Evolutionary conservation across 1,284 basidiomycete species (phyloP).

Genomic region (Boletellus deceptivus): DNA sequence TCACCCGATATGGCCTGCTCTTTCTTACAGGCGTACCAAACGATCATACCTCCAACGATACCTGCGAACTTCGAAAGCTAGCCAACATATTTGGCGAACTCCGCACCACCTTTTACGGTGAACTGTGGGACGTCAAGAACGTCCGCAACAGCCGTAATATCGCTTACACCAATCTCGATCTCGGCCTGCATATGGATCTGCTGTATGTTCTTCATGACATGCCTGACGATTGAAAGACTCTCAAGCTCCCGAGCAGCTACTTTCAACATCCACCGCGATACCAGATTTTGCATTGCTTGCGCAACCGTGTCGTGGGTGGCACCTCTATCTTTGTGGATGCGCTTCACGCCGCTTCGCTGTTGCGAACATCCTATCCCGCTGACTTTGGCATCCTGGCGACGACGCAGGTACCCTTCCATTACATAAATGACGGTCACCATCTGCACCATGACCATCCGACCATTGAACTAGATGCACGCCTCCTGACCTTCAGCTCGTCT

Average conservation of each 20-base stretch:
- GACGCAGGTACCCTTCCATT: slow-evolving; percentile 82
- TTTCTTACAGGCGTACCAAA: slow-evolving; percentile 62
- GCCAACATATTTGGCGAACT: slow-evolving; percentile 73
- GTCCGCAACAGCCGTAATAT: slow-evolving; percentile 81
- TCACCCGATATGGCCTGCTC: slow-evolving; percentile 53
- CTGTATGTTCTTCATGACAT: slow-evolving; percentile 49
- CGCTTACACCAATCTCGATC: slow-evolving; percentile 89
- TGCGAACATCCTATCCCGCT: slow-evolving; percentile 51
- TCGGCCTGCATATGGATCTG: slow-evolving; percentile 93
- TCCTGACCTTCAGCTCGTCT: slow-evolving; percentile 9
- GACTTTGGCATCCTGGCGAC: slow-evolving; percentile 61
- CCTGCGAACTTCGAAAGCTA: slow-evolving; percentile 66
- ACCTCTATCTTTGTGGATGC: slow-evolving; percentile 88
- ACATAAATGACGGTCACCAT: slow-evolving; percentile 88
- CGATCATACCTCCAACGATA: slow-evolving; percentile 48
- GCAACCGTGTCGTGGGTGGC: slow-evolving; percentile 83
- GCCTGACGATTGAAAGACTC: neutral
- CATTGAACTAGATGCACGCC: slow-evolving; percentile 57
- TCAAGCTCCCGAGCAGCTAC: slow-evolving; percentile 53
- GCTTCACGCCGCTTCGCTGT: slow-evolving; percentile 60
- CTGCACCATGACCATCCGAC: slow-evolving; percentile 80
- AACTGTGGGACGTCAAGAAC: slow-evolving; percentile 87
- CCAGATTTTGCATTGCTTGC: slow-evolving; percentile 88
- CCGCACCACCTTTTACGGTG: slow-evolving; percentile 88
- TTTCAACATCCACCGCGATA: slow-evolving; percentile 88